Base-by-base conservation (phyloP, 306 rosid genomes). In the Cucumis hystrix region DNA sequence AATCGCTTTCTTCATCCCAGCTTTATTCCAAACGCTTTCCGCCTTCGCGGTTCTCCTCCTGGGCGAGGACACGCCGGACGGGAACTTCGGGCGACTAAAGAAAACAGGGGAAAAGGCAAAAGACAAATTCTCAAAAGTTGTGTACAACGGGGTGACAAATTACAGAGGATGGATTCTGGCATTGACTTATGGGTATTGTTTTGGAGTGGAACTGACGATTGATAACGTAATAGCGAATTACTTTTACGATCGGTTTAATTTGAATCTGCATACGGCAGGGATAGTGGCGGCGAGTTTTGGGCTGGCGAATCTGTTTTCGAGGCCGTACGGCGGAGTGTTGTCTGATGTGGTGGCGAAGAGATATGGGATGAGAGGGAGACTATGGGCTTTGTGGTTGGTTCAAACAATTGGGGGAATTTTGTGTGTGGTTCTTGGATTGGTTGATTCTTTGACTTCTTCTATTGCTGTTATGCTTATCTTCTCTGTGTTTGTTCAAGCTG, bases 121-220 rank as follows among this genome's bases (percentile, higher is more conserved):
- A 64, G 97, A 91, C 51, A 85, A 89, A 10, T 76, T 91, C 17
- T 84, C 89, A 0, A 62, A 39, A 23, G 97, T 94, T 0, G 12
- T 91, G 6, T 81, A 56, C 30, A 81, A 85, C 11, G 97, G 95
- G 1, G n/a, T 82, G 1, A 77, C 79, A 0, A 94, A 94, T 49
- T 90, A 94, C 75, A 89, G 98, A 60, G 98, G 91, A 7, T 91
- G 98, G 97, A 87, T 91, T 33, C 76, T 94, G 28, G 97, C 95
- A 2, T 59, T 91, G 82, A 90, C 96, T 30, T 91, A 91, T 47
- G 98, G 97, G 0, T 94, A 90, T 18, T 89, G 97, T 82, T 94
- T 94, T 56, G 97, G 98, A 11, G 97, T 91, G 23, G 98, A 94
- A 77, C 67, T 94, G 40, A 82, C 96, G 2, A 79, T 91, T 8